Base-by-base conservation (phyloP, 2,329 filamentous ascomycete genomes). In the Chaetomium sp. region DNA sequence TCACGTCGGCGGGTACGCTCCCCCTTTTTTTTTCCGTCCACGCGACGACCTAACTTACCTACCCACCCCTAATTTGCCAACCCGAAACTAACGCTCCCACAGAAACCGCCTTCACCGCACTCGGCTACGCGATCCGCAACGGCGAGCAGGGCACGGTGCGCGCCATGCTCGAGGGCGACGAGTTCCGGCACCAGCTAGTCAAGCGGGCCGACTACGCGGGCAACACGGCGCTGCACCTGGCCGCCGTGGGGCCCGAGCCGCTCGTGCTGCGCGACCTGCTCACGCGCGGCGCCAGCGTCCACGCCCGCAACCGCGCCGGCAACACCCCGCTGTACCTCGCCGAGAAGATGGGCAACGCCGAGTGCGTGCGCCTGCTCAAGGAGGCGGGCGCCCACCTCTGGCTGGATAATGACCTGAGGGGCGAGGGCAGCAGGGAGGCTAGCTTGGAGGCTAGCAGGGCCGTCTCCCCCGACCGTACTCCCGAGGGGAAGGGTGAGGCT, bases 141-240 rank as follows among this genome's bases (percentile, higher is more conserved):
- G 90, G 89, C 29, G 87, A 94, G 74, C 75, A 91, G 57, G 78
- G 81, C 53, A 83, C 85, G 23, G 89, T 92, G 23, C 80, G 81
- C 69, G 85, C 90, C 65, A 84, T 94, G 55, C 82, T 94, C 64
- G 83, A 86, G 45, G 83, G 83, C 51, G 88, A 91, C 72, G 84
- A 87, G 67, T 79, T 73, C 38, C 73, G 70, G 62, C 72, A 74
- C 66, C 75, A 84, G 64, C 81, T 95, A 23, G 82, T 95, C 53
- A 91, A 91, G 72, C 87, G 88, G 68, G 85, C 86, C 33, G 91
- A 95, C 77, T 94, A 94, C 74, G 90, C 90, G 23, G 91, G 91
- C 55, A 95, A 94, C 77, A 94, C 91, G 29, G 82, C 82, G 4
- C 77, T 86, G 45, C 85, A 87, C 71, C 80, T 87, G 2, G 85